A percentile compares a stretch with the other conserved stretches of the same genome.
Conservation (phyloP, 129 eudicot species). For the Tagetes patula region DNA sequence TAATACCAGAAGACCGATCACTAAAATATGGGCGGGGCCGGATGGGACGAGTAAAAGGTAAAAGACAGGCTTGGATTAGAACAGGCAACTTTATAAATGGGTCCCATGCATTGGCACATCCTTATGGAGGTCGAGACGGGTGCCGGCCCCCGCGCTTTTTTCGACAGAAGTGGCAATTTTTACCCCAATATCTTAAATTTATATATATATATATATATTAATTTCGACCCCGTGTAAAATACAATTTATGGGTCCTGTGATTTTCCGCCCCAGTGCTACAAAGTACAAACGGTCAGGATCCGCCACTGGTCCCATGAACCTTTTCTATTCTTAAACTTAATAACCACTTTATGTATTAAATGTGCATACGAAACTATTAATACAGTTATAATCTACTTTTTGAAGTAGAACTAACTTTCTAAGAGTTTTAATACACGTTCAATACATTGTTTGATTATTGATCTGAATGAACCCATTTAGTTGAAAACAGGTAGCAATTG, state of each 20-base stretch:
- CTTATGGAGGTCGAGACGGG: no score
- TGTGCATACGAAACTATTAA: not conserved
- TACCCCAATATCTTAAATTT: no score
- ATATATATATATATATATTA: no score
- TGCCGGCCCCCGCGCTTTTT: no score
- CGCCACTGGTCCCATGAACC: not conserved
- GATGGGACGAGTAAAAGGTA: not conserved
- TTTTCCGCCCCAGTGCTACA: no score
- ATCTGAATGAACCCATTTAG: not conserved
- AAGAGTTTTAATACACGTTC: not conserved
- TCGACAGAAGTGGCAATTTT: no score
- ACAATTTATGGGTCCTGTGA: no score
- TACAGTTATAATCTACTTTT: not conserved
- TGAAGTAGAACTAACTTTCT: not conserved
- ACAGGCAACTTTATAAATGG: not conserved
- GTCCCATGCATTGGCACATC: not conserved
- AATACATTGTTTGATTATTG: not conserved
- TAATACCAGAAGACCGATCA: not conserved
- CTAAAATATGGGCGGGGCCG: not conserved
- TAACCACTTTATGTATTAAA: not conserved
- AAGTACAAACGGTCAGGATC: no score
- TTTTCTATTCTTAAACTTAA: not conserved
- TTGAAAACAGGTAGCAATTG: not conserved
- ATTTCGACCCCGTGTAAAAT: no score
- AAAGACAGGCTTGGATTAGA: not conserved